These are phyloP conservation scores for Medakamo hakoo DNA, from an alignment of 139 green algal species.

Conservation along the genomic window DNA sequence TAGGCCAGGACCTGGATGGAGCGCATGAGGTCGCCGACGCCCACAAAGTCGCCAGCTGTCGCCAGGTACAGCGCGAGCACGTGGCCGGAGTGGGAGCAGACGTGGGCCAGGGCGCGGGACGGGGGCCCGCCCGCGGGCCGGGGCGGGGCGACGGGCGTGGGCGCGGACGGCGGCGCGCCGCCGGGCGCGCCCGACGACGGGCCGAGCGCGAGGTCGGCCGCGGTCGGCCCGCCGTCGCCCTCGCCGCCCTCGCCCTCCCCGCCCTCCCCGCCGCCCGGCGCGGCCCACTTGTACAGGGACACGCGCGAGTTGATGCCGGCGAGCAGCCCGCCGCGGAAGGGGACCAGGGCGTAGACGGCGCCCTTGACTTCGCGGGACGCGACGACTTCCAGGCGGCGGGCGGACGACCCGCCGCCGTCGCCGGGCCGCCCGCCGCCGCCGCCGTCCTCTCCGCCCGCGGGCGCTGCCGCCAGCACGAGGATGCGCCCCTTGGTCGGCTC, in stretches of 20 bases:
- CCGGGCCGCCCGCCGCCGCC: no score
- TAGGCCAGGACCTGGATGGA: slow-evolving; percentile 75
- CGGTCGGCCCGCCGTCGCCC: no score
- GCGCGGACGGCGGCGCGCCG: no score
- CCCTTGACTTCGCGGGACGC: slow-evolving; percentile 69
- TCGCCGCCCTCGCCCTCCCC: no score
- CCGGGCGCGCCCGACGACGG: no score
- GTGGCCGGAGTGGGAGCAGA: slow-evolving; percentile 57
- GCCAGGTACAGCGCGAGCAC: slow-evolving; percentile 72
- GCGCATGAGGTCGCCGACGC: slow-evolving; percentile 93
- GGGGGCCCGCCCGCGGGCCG: no score
- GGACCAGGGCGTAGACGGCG: slow-evolving; percentile 63
- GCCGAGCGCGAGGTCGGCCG: no score
- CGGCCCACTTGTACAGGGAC: slow-evolving; percentile 54
- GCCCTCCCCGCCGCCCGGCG: slow-evolving; percentile 23
- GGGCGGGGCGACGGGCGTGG: no score
- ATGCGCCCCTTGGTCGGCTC: slow-evolving; percentile 74
- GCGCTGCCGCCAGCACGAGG: slow-evolving; percentile 51
- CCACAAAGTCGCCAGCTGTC: slow-evolving; percentile 64
- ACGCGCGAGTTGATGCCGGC: slow-evolving; percentile 81
- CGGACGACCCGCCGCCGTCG: slow-evolving; percentile 15
- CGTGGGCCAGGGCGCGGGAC: slow-evolving; percentile 41
- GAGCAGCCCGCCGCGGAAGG: slow-evolving; percentile 69
- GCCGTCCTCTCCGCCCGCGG: no score
- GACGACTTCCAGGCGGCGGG: slow-evolving; percentile 36